A percentile compares a stretch with the other conserved stretches of the same genome.
phyloP scores from a whole-genome alignment of 2,329 filamentous ascomycete genomes.

The Penicillium sp. region DNA sequence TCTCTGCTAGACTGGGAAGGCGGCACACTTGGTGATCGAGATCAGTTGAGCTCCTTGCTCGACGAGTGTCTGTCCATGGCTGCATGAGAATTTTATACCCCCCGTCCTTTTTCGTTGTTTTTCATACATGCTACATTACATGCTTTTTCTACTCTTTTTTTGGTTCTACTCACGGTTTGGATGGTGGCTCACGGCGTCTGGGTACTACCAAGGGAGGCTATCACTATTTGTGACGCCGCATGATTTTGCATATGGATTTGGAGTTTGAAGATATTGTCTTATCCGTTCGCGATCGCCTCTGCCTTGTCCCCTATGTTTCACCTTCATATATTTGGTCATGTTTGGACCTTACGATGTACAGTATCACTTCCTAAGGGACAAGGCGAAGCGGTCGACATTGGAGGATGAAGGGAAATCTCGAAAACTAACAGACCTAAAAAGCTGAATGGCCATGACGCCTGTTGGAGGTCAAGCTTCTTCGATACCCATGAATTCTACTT shows the following conservation, averaged over 20 bases:
- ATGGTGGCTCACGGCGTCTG: slow-evolving; percentile 31
- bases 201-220: slow-evolving; percentile 23
- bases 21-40: slow-evolving; percentile 33
- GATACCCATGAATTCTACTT: slow-evolving; percentile 32
- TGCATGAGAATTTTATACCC: slow-evolving; percentile 30
- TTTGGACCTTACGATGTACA: slow-evolving; percentile 18
- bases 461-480: slow-evolving; percentile 23
- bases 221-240: slow-evolving; percentile 15
- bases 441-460: slow-evolving; percentile 13
- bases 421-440: slow-evolving; percentile 12
- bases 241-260: slow-evolving; percentile 31
- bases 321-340: slow-evolving; percentile 8
- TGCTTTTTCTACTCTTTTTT: slow-evolving; percentile 8
- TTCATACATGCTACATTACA: slow-evolving; percentile 11
- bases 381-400: slow-evolving; percentile 1
- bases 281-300: slow-evolving; percentile 13
- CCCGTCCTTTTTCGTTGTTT: slow-evolving; percentile 8
- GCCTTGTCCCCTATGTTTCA: slow-evolving; percentile 11
- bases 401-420: slow-evolving; percentile 2
- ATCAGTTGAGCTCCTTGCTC: slow-evolving; percentile 39
- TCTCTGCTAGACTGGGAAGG: slow-evolving; percentile 40
- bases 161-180: slow-evolving; percentile 19
- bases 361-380: slow-evolving; percentile 14
- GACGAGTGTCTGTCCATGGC: slow-evolving; percentile 45
- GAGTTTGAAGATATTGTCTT: slow-evolving; percentile 20